Evolutionary conservation across 768 basidiomycete species (phyloP), one percentile per base, ranked within the genome.

Genomic region (Brasilioporus rufonigricans): DNA sequence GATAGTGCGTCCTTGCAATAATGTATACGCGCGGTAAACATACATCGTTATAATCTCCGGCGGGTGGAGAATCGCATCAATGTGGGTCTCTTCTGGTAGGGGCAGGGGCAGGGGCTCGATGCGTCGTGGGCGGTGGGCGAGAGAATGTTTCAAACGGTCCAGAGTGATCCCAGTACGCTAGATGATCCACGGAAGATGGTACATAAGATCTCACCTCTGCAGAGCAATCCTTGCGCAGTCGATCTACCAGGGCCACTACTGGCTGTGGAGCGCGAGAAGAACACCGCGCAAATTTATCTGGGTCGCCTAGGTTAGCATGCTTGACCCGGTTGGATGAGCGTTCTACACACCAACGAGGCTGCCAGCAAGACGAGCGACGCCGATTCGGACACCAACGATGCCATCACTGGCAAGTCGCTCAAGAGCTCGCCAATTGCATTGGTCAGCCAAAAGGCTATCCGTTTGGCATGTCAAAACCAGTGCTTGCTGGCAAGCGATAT

Each of bases 361-460:
- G 46, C 82, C 82, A 39, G 85, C 71, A 44, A 92, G 79, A 46
- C 93, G 81, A n/a, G 94, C 87, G 3, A 93, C 78, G 8, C 85
- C 88, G 53, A 97, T 92, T 44, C 93, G 81, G 32, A 97, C 93
- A 56, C 92, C 93, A 48, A 89, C 77, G 13, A 96, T 84, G 33
- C 66, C 64, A 65, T 98, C 95, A 31, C 74, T 65, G 5, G 82
- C 80, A 39, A 95, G 76, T 41, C 66, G 62, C 26, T 75, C 70
- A 19, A 95, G 70, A n/a, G 76, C 71, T 53, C 75, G 68, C 73
- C 91, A 80, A 59, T 66, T 61, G 19, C 33, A 71, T 59, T 75
- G 78, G 62, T 77, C 80, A 53, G 71, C 70, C 29, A 74, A 63
- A 53, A 79, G 70, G 4, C 70, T 58, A 16, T 71, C 62, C 50